Percentiles rank a stretch among this genome's conserved stretches.
phyloP scores from a whole-genome alignment of 1,139 yeast species.

The Kodamaea derodonti region DNA sequence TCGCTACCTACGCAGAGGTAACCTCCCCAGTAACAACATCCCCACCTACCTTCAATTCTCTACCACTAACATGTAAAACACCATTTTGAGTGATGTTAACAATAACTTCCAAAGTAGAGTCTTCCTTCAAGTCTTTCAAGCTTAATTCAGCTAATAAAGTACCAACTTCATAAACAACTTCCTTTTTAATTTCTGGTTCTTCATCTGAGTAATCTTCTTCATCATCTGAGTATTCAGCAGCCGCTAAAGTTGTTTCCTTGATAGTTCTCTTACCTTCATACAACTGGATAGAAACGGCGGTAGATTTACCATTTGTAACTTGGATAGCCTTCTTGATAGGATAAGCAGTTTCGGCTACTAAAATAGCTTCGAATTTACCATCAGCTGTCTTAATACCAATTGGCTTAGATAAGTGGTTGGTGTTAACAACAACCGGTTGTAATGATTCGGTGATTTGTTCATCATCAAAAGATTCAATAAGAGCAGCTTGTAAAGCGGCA shows the following conservation, averaged over 20 bases:
- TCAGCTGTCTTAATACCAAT: slow-evolving; percentile 79
- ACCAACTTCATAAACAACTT: slow-evolving; percentile 73
- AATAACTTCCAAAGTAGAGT: slow-evolving; percentile 69
- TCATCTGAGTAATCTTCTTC: slow-evolving; percentile 43
- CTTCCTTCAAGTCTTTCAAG: slow-evolving; percentile 67
- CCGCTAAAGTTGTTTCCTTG: slow-evolving; percentile 73
- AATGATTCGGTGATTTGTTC: slow-evolving; percentile 83
- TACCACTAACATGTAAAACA: slow-evolving; percentile 74
- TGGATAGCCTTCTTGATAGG: slow-evolving; percentile 81
- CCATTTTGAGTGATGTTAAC: slow-evolving; percentile 85
- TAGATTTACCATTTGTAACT: slow-evolving; percentile 57
- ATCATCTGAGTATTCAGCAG: slow-evolving; percentile 46
- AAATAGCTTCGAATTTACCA: slow-evolving; percentile 69
- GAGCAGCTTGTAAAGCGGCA: slow-evolving; percentile 94
- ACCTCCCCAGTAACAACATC: slow-evolving; percentile 51
- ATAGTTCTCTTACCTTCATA: slow-evolving; percentile 83
- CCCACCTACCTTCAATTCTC: slow-evolving; percentile 72
- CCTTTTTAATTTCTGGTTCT: slow-evolving; percentile 72
- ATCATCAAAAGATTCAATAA: slow-evolving; percentile 78
- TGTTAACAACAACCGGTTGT: slow-evolving; percentile 82
- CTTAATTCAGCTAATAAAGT: slow-evolving; percentile 75
- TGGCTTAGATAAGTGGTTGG: slow-evolving; percentile 81
- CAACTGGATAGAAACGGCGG: slow-evolving; percentile 65
- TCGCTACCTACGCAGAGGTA: too few relatives aligned
- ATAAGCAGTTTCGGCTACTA: slow-evolving; percentile 83